Conservation (phyloP, 1,284 basidiomycete species). For the Phellinidium pouzarii region DNA sequence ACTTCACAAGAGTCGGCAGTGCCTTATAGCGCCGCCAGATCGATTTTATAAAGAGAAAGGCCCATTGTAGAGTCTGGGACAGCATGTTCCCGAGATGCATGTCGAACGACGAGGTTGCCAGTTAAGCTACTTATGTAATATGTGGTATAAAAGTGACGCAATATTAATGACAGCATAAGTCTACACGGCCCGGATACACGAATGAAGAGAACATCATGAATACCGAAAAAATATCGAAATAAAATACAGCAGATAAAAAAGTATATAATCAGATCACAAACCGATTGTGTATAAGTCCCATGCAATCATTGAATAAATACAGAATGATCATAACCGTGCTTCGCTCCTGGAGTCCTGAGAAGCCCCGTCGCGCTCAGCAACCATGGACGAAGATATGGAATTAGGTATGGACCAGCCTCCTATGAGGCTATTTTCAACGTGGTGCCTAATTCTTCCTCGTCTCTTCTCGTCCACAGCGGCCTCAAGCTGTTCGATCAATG, state of each 20-base stretch:
- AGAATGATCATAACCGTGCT: neutral
- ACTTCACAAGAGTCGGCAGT: constrained; percentile 46
- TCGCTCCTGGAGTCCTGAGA: neutral
- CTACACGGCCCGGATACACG: too few species aligned
- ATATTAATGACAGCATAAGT: too few species aligned
- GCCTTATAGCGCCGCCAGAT: constrained; percentile 33
- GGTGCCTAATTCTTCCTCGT: constrained; percentile 4
- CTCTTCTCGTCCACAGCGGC: constrained; percentile 6
- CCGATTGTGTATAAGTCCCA: neutral
- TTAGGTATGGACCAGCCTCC: constrained; percentile 16
- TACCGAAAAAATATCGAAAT: neutral
- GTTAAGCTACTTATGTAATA: too few species aligned
- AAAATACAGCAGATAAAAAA: neutral
- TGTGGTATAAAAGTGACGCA: too few species aligned
- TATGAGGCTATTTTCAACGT: constrained; percentile 5
- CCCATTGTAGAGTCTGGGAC: neutral
- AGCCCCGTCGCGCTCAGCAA: constrained; percentile 10
- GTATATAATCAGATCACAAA: neutral
- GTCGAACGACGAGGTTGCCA: too few species aligned
- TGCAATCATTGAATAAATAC: neutral
- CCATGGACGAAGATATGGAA: constrained; percentile 18
- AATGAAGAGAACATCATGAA: too few species aligned
- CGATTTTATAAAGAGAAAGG: neutral
- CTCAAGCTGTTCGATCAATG: constrained; percentile 14
- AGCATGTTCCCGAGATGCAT: neutral